phyloP scores from a whole-genome alignment of 768 basidiomycete genomes.

The Boletales sp. region DNA sequence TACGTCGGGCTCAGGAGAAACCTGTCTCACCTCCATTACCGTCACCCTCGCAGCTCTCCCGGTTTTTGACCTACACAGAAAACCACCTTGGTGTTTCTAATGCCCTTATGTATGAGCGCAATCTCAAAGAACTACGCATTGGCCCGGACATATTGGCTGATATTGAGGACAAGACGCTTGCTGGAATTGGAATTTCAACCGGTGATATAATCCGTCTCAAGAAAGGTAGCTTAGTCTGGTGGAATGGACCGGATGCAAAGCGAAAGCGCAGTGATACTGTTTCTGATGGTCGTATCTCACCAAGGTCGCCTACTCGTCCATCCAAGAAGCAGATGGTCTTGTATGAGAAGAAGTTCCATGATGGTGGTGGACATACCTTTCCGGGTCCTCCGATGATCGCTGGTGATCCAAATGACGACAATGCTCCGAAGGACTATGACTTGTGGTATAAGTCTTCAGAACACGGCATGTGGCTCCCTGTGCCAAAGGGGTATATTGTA shows the following conservation, averaged over 20 bases:
- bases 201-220: background rate
- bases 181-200: background rate
- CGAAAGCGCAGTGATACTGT: background rate
- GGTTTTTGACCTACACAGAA: too few relatives aligned
- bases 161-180: background rate
- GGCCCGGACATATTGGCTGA: background rate
- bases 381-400: background rate
- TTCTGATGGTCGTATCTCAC: too few relatives aligned
- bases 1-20: too few relatives aligned
- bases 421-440: background rate
- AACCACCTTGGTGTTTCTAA: background rate
- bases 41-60: too few relatives aligned
- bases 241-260: background rate
- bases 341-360: constrained; percentile 1
- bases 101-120: background rate
- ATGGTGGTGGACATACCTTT: constrained; percentile 1
- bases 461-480: background rate
- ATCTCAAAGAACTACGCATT: too few relatives aligned
- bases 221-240: background rate
- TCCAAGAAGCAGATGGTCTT: background rate
- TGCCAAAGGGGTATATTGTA: background rate
- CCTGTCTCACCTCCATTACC: too few relatives aligned
- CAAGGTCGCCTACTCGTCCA: background rate
- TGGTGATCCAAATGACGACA: background rate
- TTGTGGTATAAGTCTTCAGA: background rate